A percentile compares a stretch with the other conserved stretches of the same genome.
phyloP scores from a whole-genome alignment of 305 asterid species.

The Lippia alba region DNA sequence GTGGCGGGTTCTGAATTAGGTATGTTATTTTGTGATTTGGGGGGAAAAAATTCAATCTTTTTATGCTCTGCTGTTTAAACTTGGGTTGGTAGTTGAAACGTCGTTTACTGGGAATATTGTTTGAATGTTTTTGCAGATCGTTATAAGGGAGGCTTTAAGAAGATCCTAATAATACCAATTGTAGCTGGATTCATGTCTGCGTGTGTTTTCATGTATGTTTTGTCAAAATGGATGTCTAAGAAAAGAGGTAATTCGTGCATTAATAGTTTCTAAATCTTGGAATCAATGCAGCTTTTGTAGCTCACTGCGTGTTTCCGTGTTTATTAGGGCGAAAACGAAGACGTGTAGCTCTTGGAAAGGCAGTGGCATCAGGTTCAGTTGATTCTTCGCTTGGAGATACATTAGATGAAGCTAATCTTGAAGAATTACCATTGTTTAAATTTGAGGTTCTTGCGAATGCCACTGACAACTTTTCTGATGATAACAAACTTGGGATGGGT shows the following conservation, averaged over 20 bases:
- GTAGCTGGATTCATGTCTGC: constrained; percentile 34
- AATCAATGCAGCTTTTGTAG: background rate
- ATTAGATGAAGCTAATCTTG: too few species aligned
- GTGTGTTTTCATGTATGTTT: constrained; percentile 33
- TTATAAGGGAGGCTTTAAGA: constrained; percentile 33
- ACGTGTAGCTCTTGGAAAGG: background rate
- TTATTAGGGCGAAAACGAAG: background rate
- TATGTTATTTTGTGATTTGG: constrained; percentile 26
- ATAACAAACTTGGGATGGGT: constrained; percentile 17
- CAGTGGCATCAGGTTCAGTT: too few species aligned
- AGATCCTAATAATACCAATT: constrained; percentile 29
- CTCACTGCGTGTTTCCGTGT: background rate
- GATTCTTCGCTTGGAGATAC: too few species aligned
- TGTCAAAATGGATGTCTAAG: constrained; percentile 47
- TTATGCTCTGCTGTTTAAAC: too few species aligned
- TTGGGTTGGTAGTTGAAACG: too few species aligned
- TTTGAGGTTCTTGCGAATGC: too few species aligned
- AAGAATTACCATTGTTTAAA: too few species aligned
- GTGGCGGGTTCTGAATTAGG: constrained; percentile 57
- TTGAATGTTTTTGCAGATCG: constrained; percentile 35
- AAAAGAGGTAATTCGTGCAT: constrained; percentile 43
- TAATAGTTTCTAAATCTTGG: background rate
- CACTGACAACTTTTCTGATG: too few species aligned
- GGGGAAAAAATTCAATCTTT: too few species aligned
- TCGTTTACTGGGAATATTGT: background rate